Conservation (phyloP, 805 yeast genomes). For the Kazachstania taianensis region DNA sequence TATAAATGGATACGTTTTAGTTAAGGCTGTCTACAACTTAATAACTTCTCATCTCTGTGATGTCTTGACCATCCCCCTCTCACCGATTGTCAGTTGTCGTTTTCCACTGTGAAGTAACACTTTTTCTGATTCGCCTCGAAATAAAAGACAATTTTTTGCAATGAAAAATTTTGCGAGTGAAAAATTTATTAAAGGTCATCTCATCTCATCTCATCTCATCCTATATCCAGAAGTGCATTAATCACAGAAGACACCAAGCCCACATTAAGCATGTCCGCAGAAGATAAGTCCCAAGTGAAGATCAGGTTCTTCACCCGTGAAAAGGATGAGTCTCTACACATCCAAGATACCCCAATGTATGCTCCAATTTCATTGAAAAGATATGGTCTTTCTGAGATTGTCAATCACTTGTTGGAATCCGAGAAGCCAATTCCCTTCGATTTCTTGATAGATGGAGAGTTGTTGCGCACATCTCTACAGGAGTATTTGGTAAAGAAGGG, state of each 20-base stretch:
- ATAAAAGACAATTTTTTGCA: neutral
- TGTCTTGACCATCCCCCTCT: neutral
- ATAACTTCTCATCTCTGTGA: too few relatives aligned
- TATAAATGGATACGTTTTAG: too few relatives aligned
- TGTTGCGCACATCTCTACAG: slow-evolving; percentile 68
- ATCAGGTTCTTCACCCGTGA: slow-evolving; percentile 82
- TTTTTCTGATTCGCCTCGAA: too few relatives aligned
- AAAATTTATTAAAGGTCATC: slow-evolving; percentile 13
- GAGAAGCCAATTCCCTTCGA: slow-evolving; percentile 81
- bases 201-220: slow-evolving; percentile 12
- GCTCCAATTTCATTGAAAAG: slow-evolving; percentile 83
- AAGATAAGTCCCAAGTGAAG: slow-evolving; percentile 57
- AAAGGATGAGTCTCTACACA: slow-evolving; percentile 59
- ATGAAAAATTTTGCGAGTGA: neutral
- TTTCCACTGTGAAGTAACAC: too few relatives aligned
- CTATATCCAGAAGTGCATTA: neutral
- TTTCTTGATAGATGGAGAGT: slow-evolving; percentile 75
- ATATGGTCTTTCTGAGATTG: slow-evolving; percentile 89
- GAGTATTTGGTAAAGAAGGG: slow-evolving; percentile 72
- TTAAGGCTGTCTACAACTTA: too few relatives aligned
- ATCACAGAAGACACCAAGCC: neutral
- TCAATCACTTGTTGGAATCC: slow-evolving; percentile 64
- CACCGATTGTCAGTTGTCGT: neutral
- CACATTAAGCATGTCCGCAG: slow-evolving; percentile 10
- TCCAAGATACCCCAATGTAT: slow-evolving; percentile 69